These are phyloP conservation scores for Trichoderma polysporum DNA, from an alignment of 2,329 filamentous ascomycete species.

Conservation along the genomic window DNA sequence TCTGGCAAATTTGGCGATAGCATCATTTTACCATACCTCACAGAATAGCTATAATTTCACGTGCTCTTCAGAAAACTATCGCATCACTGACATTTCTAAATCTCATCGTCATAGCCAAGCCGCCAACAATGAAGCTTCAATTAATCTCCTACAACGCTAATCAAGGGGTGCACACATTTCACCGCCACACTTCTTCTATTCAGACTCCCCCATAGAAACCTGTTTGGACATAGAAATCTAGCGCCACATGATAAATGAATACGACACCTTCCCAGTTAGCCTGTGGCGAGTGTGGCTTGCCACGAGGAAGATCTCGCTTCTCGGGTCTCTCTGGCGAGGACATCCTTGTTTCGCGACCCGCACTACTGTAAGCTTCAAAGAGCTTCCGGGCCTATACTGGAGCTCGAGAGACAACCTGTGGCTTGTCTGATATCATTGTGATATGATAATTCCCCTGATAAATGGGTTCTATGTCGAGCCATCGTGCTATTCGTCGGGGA, in stretches of 20 bases:
- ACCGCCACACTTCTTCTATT: conserved; percentile 6
- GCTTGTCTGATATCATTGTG: conserved; percentile 18
- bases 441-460: conserved; percentile 4
- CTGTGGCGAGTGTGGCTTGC: conserved; percentile 15
- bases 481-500: background rate
- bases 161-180: background rate
- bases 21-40: background rate
- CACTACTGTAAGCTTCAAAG: background rate
- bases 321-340: background rate
- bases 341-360: background rate
- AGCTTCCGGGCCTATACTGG: background rate
- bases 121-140: background rate
- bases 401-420: background rate
- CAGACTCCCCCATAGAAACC: conserved; percentile 7
- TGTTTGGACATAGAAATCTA: background rate
- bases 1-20: conserved; percentile 5
- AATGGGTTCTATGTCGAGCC: background rate
- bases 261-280: conserved; percentile 8
- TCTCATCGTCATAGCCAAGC: background rate
- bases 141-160: background rate
- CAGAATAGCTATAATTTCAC: background rate
- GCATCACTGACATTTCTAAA: background rate
- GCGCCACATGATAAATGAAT: conserved; percentile 17
- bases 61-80: background rate
- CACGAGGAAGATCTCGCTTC: background rate